phyloP scores from a whole-genome alignment of 78 protist genomes.

The Dictyostelium purpureum region DNA sequence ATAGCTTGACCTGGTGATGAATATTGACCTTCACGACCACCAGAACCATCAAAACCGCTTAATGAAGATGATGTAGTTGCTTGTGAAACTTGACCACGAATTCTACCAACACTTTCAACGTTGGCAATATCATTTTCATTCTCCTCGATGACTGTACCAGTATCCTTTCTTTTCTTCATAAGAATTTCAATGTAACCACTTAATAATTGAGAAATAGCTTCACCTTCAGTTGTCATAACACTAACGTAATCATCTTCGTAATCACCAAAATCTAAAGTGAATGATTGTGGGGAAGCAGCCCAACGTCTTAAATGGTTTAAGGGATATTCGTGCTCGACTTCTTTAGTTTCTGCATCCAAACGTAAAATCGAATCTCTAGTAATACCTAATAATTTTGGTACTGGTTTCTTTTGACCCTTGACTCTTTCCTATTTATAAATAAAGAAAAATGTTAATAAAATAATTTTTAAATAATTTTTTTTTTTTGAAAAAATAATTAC shows the following conservation, averaged over 20 bases:
- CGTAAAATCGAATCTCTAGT: slow-evolving; percentile 88
- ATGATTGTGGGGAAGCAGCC: slow-evolving; percentile 91
- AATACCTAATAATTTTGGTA: slow-evolving; percentile 84
- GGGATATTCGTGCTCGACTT: slow-evolving; percentile 80
- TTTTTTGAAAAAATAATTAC: slow-evolving; percentile 1
- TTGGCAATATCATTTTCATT: slow-evolving; percentile 74
- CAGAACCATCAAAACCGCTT: slow-evolving; percentile 51
- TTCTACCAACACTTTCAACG: slow-evolving; percentile 74
- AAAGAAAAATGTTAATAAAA: not conserved
- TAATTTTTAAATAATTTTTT: not conserved
- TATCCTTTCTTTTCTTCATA: slow-evolving; percentile 85
- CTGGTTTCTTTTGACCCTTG: slow-evolving; percentile 80
- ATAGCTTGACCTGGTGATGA: slow-evolving; percentile 51
- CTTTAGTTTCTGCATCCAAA: slow-evolving; percentile 87
- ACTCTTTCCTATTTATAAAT: slow-evolving; percentile 27
- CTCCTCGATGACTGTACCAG: slow-evolving; percentile 63
- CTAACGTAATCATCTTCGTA: slow-evolving; percentile 76
- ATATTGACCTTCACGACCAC: slow-evolving; percentile 79
- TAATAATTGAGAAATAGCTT: slow-evolving; percentile 84
- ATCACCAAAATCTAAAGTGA: slow-evolving; percentile 93
- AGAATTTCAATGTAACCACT: slow-evolving; percentile 92
- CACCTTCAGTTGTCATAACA: slow-evolving; percentile 90
- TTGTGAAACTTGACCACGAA: slow-evolving; percentile 73
- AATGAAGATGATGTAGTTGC: slow-evolving; percentile 58
- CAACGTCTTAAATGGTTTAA: slow-evolving; percentile 86